Evolutionary conservation across 345 rosid species (phyloP), one percentile per base, ranked within the genome.

Genomic region (Microcos paniculata): DNA sequence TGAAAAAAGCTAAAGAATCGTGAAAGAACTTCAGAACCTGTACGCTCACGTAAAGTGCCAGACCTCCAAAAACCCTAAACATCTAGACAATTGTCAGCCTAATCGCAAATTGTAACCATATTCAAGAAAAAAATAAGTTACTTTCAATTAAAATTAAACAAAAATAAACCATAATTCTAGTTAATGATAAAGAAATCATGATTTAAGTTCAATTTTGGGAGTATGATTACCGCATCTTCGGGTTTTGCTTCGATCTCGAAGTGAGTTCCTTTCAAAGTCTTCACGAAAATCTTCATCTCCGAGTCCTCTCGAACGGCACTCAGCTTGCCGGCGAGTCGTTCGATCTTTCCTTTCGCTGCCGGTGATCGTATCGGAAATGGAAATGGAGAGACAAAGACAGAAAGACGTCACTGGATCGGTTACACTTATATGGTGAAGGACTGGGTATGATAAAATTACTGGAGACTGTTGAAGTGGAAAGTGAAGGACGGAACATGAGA

Each of bases 211-310:
- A 64, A 64, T n/a, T 26, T 18, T 45, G 33, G 15, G 21, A 53
- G 21, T 46, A 11, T 21, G 43, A 46, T 35, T 23, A 85, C 88
- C 70, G 67, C 71, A 55, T 85, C 86, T 38, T 81, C 83, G 28
- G 86, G 86, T 23, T 70, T 76, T 65, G 81, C 88, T 75, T 86
- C 82, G 80, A 86, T 76, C 31, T 86, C 86, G 81, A 86, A 86
- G 75, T 77, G 66, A 53, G 82, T 79, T 21, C 86, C 86, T 71
- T 86, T 86, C 85, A 86, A 76, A 46, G 86, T 86, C 79, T 86
- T 86, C 2, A 86, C 85, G 35, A 77, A 81, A 70, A 86, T 76
- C 85, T 83, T 86, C 88, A 86, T 86, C 85, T 61, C 30, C 65
- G 45, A 42, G 45, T 42, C 45, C 11, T 42, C 8, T 6, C 11